Percentiles rank a stretch among this genome's conserved stretches.
Conservation (phyloP, 371 early-diverging fungal species). For the Coemansia sp. region DNA sequence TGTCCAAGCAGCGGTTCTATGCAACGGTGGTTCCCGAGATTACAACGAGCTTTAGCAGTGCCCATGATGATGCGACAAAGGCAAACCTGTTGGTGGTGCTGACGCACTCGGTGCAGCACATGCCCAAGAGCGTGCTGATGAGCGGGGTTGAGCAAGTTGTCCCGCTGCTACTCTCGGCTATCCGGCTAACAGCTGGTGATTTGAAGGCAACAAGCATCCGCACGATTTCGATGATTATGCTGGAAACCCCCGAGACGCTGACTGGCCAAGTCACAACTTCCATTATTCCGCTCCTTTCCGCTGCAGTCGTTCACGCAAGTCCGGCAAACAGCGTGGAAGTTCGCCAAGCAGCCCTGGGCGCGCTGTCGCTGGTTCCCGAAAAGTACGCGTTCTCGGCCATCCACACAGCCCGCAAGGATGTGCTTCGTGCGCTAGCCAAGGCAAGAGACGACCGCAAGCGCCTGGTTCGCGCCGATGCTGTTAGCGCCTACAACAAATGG, state of each 20-base stretch:
- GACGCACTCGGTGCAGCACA: constrained; percentile 76
- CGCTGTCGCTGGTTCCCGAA: constrained; percentile 68
- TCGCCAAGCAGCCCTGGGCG: constrained; percentile 72
- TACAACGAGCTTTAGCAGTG: constrained; percentile 60
- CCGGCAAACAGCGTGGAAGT: constrained; percentile 59
- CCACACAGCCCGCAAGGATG: constrained; percentile 60
- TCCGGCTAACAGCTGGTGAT: constrained; percentile 60
- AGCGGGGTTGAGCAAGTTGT: constrained; percentile 71
- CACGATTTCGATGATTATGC: constrained; percentile 66
- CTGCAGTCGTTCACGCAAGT: constrained; percentile 52
- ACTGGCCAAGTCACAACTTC: constrained; percentile 57
- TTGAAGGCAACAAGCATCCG: constrained; percentile 75
- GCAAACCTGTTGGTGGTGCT: constrained; percentile 75
- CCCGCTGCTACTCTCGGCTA: constrained; percentile 72
- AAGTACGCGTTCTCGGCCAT: constrained; percentile 61
- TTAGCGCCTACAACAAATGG: constrained; percentile 84
- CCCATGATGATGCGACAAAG: constrained; percentile 44
- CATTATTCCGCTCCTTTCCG: constrained; percentile 61
- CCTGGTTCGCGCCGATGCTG: constrained; percentile 84
- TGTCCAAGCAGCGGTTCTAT: constrained; percentile 85
- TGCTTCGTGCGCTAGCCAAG: constrained; percentile 62
- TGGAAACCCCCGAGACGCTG: constrained; percentile 42
- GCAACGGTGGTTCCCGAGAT: constrained; percentile 70
- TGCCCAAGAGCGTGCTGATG: constrained; percentile 79
- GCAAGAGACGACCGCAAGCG: constrained; percentile 87